These are phyloP conservation scores for Mucor lusitanicus DNA, from an alignment of 371 early-diverging fungal species.

Conservation along the genomic window DNA sequence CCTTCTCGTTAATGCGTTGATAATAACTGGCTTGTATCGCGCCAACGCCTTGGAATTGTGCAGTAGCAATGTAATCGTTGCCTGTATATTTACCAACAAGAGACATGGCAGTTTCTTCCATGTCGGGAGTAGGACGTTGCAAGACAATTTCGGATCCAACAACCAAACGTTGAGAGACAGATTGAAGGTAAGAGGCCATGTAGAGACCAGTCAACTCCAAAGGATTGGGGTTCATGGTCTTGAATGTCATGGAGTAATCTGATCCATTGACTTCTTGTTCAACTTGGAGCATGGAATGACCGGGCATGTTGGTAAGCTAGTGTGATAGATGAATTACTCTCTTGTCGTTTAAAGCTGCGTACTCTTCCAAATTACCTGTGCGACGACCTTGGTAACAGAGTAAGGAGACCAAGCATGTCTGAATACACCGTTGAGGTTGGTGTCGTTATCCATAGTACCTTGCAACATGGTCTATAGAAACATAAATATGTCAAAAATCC, in stretches of 20 bases:
- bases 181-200: conserved; percentile 88
- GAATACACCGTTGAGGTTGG: conserved; percentile 53
- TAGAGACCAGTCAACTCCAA: conserved; percentile 90
- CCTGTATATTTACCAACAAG: conserved; percentile 77
- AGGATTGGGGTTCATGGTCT: conserved; percentile 94
- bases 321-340: background rate
- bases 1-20: conserved; percentile 89
- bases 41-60: conserved; percentile 83
- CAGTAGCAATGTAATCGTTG: conserved; percentile 76
- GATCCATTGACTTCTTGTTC: conserved; percentile 91
- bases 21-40: conserved; percentile 88
- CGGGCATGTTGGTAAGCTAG: conserved; percentile 67
- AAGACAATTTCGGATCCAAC: conserved; percentile 87
- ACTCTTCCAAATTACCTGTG: conserved; percentile 58
- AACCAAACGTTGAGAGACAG: conserved; percentile 80
- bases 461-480: conserved; percentile 64
- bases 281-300: conserved; percentile 88
- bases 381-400: conserved; percentile 74
- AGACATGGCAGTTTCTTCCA: conserved; percentile 81
- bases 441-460: conserved; percentile 92
- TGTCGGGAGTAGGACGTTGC: conserved; percentile 85
- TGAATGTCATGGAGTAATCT: conserved; percentile 85
- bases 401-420: conserved; percentile 48
- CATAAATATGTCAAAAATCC: background rate
- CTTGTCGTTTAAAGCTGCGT: background rate